Conservation (phyloP, 495 filamentous ascomycete species). For the Xylaria sp. region DNA sequence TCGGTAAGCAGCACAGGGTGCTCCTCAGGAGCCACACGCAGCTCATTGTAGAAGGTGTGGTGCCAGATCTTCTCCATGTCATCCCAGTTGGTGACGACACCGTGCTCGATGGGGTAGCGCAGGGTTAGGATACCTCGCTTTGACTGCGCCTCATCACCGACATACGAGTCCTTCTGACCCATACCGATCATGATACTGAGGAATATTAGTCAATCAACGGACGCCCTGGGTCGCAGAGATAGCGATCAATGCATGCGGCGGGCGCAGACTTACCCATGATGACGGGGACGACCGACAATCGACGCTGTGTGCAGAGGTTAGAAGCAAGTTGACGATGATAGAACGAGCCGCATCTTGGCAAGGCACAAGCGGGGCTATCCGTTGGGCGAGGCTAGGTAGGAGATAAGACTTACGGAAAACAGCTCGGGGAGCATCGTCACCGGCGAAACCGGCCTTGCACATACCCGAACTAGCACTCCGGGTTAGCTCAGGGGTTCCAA, state of each 20-base stretch:
- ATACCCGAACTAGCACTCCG: constrained; percentile 86
- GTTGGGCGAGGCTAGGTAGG: constrained; percentile 35
- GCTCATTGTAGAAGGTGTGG: constrained; percentile 99
- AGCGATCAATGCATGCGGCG: constrained; percentile 8
- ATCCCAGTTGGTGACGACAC: constrained; percentile 99
- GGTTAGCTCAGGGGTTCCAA: constrained; percentile 54
- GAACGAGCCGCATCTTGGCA: constrained; percentile 28
- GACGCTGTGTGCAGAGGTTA: constrained; percentile 69
- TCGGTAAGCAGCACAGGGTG: constrained; percentile 99
- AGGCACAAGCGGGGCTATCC: constrained; percentile 40
- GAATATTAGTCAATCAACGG: constrained; percentile 43
- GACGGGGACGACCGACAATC: constrained; percentile 98
- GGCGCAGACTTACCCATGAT: constrained; percentile 86
- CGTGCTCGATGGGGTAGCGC: constrained; percentile 99
- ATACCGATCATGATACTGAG: constrained; percentile 99
- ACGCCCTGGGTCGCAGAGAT: constrained; percentile 5
- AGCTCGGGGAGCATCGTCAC: constrained; percentile 99
- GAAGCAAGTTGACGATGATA: constrained; percentile 32
- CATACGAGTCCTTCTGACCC: constrained; percentile 99
- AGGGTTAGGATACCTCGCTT: constrained; percentile 99
- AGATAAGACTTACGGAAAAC: constrained; percentile 93
- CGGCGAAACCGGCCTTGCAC: constrained; percentile 99
- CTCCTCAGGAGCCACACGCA: constrained; percentile 99
- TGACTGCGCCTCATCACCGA: constrained; percentile 99
- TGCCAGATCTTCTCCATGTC: constrained; percentile 99